Conservation (phyloP, 2,329 filamentous ascomycete species). For the Claviceps africana region DNA sequence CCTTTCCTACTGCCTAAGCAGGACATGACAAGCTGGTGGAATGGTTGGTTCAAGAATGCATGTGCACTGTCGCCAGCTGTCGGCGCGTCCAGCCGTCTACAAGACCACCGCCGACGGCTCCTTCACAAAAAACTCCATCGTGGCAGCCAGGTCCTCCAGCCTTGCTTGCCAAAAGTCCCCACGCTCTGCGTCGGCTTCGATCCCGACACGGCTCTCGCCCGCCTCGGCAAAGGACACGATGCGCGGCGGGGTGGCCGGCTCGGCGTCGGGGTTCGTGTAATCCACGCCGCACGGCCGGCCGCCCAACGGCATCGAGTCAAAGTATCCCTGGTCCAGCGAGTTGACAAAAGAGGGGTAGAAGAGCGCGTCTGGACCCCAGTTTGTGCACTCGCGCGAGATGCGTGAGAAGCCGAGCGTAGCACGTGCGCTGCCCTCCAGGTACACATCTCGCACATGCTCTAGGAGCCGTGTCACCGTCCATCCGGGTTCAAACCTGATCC, state of each 20-base stretch:
- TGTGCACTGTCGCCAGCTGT: too few relatives aligned
- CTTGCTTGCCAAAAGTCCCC: constrained; percentile 14
- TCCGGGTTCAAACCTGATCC: constrained; percentile 11
- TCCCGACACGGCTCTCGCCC: constrained; percentile 13
- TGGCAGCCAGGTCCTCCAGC: constrained; percentile 10
- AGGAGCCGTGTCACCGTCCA: constrained; percentile 13
- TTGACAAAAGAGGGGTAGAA: constrained; percentile 17
- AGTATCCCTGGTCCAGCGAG: constrained; percentile 16
- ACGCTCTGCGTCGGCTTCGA: constrained; percentile 15
- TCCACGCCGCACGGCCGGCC: constrained; percentile 14
- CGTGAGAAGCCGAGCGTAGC: constrained; percentile 13
- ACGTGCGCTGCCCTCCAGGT: constrained; percentile 12
- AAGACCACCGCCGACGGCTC: not conserved
- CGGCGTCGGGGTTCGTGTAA: constrained; percentile 14
- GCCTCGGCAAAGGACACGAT: constrained; percentile 13
- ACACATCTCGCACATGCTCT: constrained; percentile 11
- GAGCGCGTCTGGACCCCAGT: constrained; percentile 7
- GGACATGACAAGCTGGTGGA: too few relatives aligned
- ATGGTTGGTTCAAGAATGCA: too few relatives aligned
- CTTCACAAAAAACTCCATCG: constrained; percentile 10
- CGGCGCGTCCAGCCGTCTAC: not conserved
- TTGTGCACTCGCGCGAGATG: constrained; percentile 10
- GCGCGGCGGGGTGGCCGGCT: constrained; percentile 12
- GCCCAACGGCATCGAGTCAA: constrained; percentile 15
- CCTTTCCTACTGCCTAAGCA: too few relatives aligned